Base-by-base conservation (phyloP, 2,329 filamentous ascomycete genomes). In the Neonectria sp. region DNA sequence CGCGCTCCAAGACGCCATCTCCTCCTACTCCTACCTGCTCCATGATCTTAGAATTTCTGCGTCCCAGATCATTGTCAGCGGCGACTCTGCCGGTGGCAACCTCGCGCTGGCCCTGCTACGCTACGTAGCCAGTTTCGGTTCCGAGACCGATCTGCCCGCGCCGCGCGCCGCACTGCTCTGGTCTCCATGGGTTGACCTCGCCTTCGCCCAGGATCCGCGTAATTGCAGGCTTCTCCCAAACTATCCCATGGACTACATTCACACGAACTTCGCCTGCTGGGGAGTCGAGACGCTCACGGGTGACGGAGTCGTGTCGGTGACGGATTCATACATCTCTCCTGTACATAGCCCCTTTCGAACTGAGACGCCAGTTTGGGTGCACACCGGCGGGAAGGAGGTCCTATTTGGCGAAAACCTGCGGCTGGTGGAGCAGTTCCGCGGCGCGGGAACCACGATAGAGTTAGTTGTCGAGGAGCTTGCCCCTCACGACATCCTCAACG, bases 1-100 rank as follows among this genome's bases (percentile, higher is more conserved):
- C 17, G 48, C 58, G 7, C 48, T 60, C 15, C 58, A 60, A 31
- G 58, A 60, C n/a, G 58, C 48, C 3, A 17, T 60, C 17, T 60
- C 58, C 1, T 33, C 58, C 11, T 60, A 60, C 25, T 12, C 43
- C 4, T 29, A 60, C 29, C 48, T 60, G 3, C 27, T 46, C 7
- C 17, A 21, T 0, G 48, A 60, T n/a, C 8, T 60, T 17, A n/a
- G 25, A 2, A 52, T 60, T 12, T 33, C 58, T 2, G 17, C 58
- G 40, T 53, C 46, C 6, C 40, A 21, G 6, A 37, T 60, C 24
- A 24, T 60, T 6, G 6, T 60, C 40, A 48, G 58, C 2, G 58
- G 58, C 12, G 58, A 60, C n/a, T 60, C 58, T 43, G 58, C 48
- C 8, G 58, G 58, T 6, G 58, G 9, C 9, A 53, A 60, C 48